Conservation (phyloP, 495 filamentous ascomycete species). For the Patellaria atrata region DNA sequence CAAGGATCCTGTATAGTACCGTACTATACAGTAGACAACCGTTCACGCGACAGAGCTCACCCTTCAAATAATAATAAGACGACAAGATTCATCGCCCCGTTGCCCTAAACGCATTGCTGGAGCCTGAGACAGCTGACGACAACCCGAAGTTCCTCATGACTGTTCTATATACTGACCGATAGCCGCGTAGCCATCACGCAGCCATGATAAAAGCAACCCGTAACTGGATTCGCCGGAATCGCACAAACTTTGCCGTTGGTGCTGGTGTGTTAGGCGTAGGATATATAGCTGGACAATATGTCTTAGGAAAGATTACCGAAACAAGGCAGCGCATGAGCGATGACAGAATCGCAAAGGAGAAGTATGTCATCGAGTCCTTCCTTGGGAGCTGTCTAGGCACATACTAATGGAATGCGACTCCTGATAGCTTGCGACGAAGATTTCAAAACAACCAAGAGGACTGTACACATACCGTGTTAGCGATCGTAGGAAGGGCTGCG, state of each 20-base stretch:
- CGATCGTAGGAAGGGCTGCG: constrained; percentile 80
- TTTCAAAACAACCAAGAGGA: constrained; percentile 99
- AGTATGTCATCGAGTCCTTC: constrained; percentile 41
- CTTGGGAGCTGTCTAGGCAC: constrained; percentile 2
- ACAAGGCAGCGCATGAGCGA: constrained; percentile 88
- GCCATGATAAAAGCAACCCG: constrained; percentile 69
- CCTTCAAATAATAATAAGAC: no score
- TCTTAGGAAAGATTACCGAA: constrained; percentile 76
- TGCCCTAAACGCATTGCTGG: no score
- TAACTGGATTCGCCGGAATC: constrained; percentile 84
- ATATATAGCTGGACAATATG: constrained; percentile 87
- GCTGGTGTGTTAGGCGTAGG: constrained; percentile 75
- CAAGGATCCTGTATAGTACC: no score
- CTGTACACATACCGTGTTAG: constrained; percentile 94
- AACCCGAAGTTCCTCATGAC: no score
- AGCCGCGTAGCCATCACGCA: no score
- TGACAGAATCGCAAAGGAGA: constrained; percentile 88
- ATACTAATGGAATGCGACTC: constrained; percentile 10
- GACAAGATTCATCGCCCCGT: no score
- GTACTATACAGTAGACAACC: no score
- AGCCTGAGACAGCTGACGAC: no score
- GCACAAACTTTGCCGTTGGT: constrained; percentile 74
- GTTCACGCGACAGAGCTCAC: no score
- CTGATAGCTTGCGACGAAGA: constrained; percentile 65
- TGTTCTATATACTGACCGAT: no score